A percentile compares a stretch with the other conserved stretches of the same genome.
These are phyloP conservation scores for Colletotrichum spaethianum DNA, from an alignment of 2,329 filamentous ascomycete genomes.

Conservation along the genomic window DNA sequence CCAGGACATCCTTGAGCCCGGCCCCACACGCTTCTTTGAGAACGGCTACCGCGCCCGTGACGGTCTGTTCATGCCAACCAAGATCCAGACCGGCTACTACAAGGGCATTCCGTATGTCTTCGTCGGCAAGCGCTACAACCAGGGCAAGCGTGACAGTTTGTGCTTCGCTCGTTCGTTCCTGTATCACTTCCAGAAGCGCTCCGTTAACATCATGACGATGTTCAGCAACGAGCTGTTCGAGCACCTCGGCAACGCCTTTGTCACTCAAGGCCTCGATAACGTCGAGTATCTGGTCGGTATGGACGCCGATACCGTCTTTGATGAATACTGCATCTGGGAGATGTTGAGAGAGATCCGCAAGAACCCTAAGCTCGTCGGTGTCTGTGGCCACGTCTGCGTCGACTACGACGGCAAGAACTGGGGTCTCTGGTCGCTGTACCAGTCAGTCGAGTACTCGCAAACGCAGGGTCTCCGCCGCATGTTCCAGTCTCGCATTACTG, in stretches of 20 bases:
- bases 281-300: constrained; percentile 62
- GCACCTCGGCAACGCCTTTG: constrained; percentile 55
- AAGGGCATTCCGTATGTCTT: constrained; percentile 62
- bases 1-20: constrained; percentile 60
- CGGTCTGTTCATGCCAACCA: constrained; percentile 61
- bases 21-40: constrained; percentile 52
- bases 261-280: constrained; percentile 55
- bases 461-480: constrained; percentile 62
- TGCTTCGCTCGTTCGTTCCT: constrained; percentile 65
- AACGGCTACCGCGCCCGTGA: constrained; percentile 63
- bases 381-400: constrained; percentile 64
- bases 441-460: constrained; percentile 64
- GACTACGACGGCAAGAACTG: constrained; percentile 59
- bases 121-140: constrained; percentile 64
- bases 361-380: constrained; percentile 60
- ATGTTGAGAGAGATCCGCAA: constrained; percentile 60
- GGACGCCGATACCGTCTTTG: constrained; percentile 65
- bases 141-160: constrained; percentile 64
- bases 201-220: constrained; percentile 58
- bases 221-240: constrained; percentile 62
- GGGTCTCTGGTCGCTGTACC: constrained; percentile 62
- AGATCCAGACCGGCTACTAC: constrained; percentile 59
- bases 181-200: constrained; percentile 62
- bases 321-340: constrained; percentile 59
- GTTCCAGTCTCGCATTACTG: constrained; percentile 64